Evolutionary conservation across 2,329 filamentous ascomycete genomes (phyloP), one percentile per base, ranked within the genome.

Genomic region (Xylariaceae sp.): DNA sequence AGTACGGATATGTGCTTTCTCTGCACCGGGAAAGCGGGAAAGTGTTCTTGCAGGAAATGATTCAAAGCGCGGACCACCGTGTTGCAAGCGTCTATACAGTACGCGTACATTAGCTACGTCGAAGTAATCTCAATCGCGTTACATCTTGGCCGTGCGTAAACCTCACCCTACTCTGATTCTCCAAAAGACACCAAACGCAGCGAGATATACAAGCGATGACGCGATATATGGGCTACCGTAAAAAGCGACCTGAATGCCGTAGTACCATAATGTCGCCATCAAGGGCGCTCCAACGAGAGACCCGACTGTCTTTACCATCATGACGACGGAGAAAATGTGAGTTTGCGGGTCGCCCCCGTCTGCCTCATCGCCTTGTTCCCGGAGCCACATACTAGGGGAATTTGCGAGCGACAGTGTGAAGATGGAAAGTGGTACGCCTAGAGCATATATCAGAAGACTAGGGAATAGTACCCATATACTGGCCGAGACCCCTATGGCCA

Each of bases 391-490:
- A 2, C 68, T 67, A 0, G 73, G 71, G 6, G 78, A 78, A 44
- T 77, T 78, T 21, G 80, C 69, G 42, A 81, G 63, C 3, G 77
- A 78, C 11, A 77, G 65, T 0, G 78, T 81, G 43, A 81, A 81
- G 7, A 81, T 73, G 1, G 77, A 77, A 11, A 81, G 65, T 0
- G 77, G 77, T 10, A 77, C 77, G 0, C 78, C 78, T 1, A 81
- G 68, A 0, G 77, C 76, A 39, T 80, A 80, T 5, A 79, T 30
- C 20, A 78, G 59, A 43, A 81, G 63, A 0, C 75, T 71, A 0
- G 75, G 75, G 7, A 79, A 62, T 3, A 81, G 64, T 6, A 74
- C 60, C 70, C 69, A 75, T 1, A 77, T 66, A 1, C 66, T 64
- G 2, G 65, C 57, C 3, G 77, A 67, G 1, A 75, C n/a, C 0